phyloP scores from a whole-genome alignment of 2,329 filamentous ascomycete species.

The Rutstroemia sp. region DNA sequence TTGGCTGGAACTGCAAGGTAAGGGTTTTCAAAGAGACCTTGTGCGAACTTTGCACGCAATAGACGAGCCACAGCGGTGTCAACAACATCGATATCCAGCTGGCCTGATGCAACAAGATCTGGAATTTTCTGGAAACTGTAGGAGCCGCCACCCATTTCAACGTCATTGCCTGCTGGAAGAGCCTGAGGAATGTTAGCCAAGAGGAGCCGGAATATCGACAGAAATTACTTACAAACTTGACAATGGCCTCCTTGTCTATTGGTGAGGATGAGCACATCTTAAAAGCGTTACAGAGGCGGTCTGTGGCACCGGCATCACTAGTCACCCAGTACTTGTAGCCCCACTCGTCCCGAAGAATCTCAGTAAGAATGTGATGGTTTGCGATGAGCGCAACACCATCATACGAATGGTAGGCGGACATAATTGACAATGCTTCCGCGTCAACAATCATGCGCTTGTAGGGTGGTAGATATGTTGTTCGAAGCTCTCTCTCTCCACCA shows the following conservation, averaged over 20 bases:
- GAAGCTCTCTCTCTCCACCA: constrained; percentile 45
- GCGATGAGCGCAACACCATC: constrained; percentile 64
- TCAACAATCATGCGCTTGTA: constrained; percentile 68
- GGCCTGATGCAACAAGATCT: constrained; percentile 52
- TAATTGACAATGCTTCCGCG: constrained; percentile 58
- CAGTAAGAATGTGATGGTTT: constrained; percentile 56
- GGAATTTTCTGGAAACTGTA: constrained; percentile 64
- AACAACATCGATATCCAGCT: constrained; percentile 51
- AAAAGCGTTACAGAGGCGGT: constrained; percentile 58
- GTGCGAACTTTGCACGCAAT: constrained; percentile 59
- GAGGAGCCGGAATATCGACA: neutral
- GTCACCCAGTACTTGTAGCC: constrained; percentile 61
- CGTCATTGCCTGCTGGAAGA: constrained; percentile 61
- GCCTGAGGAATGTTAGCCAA: constrained; percentile 30
- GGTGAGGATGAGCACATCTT: constrained; percentile 51
- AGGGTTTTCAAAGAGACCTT: constrained; percentile 65
- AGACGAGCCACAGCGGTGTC: constrained; percentile 59
- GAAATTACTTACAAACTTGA: constrained; percentile 39
- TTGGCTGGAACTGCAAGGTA: constrained; percentile 50
- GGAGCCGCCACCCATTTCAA: constrained; percentile 71
- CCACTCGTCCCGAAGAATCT: constrained; percentile 65
- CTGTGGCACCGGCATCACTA: constrained; percentile 63
- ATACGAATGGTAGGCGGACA: constrained; percentile 70
- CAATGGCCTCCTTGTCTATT: constrained; percentile 59
- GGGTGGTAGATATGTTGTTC: constrained; percentile 48